Evolutionary conservation across 495 filamentous ascomycete genomes (phyloP), one percentile per base, ranked within the genome.

Genomic region (Penicillium psychrofluorescens): DNA sequence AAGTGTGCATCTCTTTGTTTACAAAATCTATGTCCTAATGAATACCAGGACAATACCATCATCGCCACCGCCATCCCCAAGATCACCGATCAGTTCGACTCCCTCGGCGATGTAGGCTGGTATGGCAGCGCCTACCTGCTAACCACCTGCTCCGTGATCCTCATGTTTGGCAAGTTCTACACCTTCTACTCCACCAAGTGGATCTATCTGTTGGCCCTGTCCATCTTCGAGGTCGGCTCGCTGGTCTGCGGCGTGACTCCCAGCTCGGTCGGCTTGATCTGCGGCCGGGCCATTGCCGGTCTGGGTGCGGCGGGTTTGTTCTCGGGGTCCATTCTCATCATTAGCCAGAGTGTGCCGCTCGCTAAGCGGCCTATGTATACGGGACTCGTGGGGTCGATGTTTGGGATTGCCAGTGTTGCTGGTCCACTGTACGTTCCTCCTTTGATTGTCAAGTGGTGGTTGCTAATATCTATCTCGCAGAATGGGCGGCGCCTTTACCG

Each of bases 191-290:
- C 76, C 35, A 77, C 84, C 55, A 90, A 90, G 64, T 82, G 68
- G 63, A 73, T 81, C 10, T 95, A 83, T 56, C 63, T 95, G 8
- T 46, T 54, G 11, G 85, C 86, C 35, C 81, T 95, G 45, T 62
- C 62, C 35, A 62, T 95, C 50, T 95, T 96, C 62, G 89, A 95
- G 53, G 37, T 94, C 10, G 90, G 91, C n/a, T 86, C 80, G n/a
- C 63, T 89, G 33, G 66, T 95, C 48, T 95, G 89, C 59, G 90
- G 78, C 22, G 76, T 80, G 1, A 84, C 90, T 1, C 84, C 86
- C 1, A 85, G 65, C 41, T 90, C 85, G 1, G 67, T 79, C 0
- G 78, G 79, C 4, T 71, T 96, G 29, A 95, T 95, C 49, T 61
- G 91, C 44, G 90, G 91, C 9, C 81, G 91, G 27, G 89, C 90